Base-by-base conservation (phyloP, 177 flowering plant genomes). In the Vitis hybrid region DNA sequence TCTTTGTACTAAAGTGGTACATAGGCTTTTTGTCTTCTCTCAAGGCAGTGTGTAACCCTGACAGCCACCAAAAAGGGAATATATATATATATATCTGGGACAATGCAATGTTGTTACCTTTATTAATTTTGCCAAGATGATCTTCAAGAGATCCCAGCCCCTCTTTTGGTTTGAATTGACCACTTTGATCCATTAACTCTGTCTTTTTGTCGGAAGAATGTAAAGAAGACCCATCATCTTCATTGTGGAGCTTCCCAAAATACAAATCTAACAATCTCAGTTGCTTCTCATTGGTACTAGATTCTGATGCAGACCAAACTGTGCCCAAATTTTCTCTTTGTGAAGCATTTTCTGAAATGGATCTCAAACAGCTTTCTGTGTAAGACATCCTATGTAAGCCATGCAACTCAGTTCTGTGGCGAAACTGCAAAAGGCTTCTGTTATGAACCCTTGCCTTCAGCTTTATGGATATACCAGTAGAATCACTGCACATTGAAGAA, bases 241-340 rank as follows among this genome's bases (percentile, higher is more conserved):
- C 68, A 48, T 67, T 78, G 49, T 78, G 78, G 35, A 88, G 85
- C 75, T 84, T 86, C 32, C 71, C 68, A 68, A 90, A 79, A 73
- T 86, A 90, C 64, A 86, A 81, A 66, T 84, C 88, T 30, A 90
- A 75, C 14, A 78, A 69, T 60, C 78, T 77, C 68, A 86, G 68
- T 68, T 87, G 88, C 56, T 74, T 76, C 74, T 72, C 78, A 56
- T 19, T 72, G 48, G 71, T 66, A 66, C 64, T 65, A 59, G 82
- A 70, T 49, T 78, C 77, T 35, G 78, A 67, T 11, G 78, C 71
- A 70, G 55, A 66, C 27, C 60, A 35, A 14, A 75, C 58, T 15
- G 3, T 49, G 64, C 49, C 5, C 0, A 48, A 19, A 24, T 50
- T 75, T 52, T 76, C 74, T 57, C 16, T 72, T 49, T 64, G 70